Evolutionary conservation across 768 basidiomycete genomes (phyloP).

Genomic region (Omphalotus guepiniiformis): DNA sequence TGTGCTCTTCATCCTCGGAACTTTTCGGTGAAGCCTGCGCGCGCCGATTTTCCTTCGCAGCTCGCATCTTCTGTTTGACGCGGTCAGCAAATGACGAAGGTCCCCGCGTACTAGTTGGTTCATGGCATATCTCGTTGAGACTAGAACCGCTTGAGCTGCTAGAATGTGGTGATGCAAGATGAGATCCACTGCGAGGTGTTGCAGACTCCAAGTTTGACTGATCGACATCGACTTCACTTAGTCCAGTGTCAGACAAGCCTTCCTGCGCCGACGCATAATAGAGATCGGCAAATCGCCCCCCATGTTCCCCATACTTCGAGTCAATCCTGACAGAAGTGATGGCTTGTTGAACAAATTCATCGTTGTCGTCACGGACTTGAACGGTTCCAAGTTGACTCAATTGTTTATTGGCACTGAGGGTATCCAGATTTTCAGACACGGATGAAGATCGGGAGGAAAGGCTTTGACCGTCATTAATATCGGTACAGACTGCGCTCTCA

Average conservation of each 20-base stretch:
- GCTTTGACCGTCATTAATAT: neutral
- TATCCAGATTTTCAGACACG: neutral
- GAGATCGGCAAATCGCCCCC: slow-evolving; percentile 34
- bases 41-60: slow-evolving; percentile 1
- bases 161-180: slow-evolving; percentile 18
- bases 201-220: neutral
- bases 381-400: slow-evolving; percentile 17
- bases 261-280: slow-evolving; percentile 30
- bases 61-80: slow-evolving; percentile 37
- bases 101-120: slow-evolving; percentile 20
- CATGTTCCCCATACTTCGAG: slow-evolving; percentile 19
- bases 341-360: slow-evolving; percentile 32
- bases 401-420: neutral
- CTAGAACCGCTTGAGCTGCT: neutral
- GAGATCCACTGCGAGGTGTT: slow-evolving; percentile 14
- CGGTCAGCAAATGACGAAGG: slow-evolving; percentile 40
- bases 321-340: slow-evolving; percentile 26
- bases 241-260: slow-evolving; percentile 1
- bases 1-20: no score
- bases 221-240: slow-evolving; percentile 8
- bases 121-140: slow-evolving; percentile 6
- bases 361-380: slow-evolving; percentile 27
- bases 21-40: no score
- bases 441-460: slow-evolving; percentile 3
- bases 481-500: no score